phyloP scores from a whole-genome alignment of 129 eudicot genomes.

The Heracleum sosnowskyi region DNA sequence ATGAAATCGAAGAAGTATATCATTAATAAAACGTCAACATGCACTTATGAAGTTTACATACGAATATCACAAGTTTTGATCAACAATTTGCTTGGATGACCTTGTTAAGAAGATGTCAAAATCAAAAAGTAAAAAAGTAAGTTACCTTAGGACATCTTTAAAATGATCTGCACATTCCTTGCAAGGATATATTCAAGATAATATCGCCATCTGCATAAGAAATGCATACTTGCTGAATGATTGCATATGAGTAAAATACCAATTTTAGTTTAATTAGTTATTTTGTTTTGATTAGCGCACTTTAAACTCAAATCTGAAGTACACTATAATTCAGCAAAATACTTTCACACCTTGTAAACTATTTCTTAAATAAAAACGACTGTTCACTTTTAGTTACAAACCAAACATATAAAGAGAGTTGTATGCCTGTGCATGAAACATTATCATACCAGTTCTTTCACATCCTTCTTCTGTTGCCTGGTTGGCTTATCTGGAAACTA shows the following conservation, averaged over 20 bases:
- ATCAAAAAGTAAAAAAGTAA: not conserved
- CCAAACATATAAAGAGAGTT: not conserved
- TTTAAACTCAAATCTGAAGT: not conserved
- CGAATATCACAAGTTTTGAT: not conserved
- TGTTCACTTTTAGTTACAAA: not conserved
- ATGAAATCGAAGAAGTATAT: not conserved
- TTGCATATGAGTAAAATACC: too few species aligned
- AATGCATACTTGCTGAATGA: not conserved
- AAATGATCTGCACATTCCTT: conserved; percentile 99
- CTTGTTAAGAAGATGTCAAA: not conserved
- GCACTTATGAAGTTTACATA: not conserved
- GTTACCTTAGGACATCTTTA: conserved; percentile 80
- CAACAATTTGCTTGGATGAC: not conserved
- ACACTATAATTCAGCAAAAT: not conserved
- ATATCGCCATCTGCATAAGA: conserved; percentile 75
- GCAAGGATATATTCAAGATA: conserved; percentile 95
- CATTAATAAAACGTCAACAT: not conserved
- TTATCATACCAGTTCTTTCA: conserved; percentile 80
- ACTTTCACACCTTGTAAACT: not conserved
- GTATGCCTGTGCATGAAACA: not conserved
- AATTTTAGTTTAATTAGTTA: not conserved
- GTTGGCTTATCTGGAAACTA: conserved; percentile 96
- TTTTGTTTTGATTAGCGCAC: not conserved
- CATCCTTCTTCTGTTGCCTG: conserved; percentile 96
- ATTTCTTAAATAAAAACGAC: not conserved